Evolutionary conservation across 345 rosid species (phyloP).

Genomic region (Atalantia buxifolia): DNA sequence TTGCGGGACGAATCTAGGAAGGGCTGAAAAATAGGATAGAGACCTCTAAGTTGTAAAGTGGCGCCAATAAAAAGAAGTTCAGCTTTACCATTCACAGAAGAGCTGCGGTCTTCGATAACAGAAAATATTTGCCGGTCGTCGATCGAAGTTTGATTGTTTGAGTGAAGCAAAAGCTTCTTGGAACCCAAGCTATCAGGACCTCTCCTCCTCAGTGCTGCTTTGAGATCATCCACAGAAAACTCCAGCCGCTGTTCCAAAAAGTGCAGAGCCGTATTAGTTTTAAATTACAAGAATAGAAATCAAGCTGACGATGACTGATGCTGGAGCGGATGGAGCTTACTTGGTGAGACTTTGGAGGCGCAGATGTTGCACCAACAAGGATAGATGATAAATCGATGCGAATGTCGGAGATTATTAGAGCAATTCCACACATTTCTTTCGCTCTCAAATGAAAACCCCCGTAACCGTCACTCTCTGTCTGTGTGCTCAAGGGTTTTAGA

Average conservation of each 20-base stretch:
- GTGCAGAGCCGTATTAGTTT: background rate
- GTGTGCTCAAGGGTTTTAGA: background rate
- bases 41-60: conserved; percentile 79
- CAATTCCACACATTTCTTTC: conserved; percentile 76
- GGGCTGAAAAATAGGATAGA: conserved; percentile 52
- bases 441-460: background rate
- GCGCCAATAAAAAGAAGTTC: conserved; percentile 68
- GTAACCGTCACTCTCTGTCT: background rate
- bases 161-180: conserved; percentile 45
- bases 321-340: conserved; percentile 13
- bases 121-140: conserved; percentile 19
- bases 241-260: conserved; percentile 24
- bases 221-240: conserved; percentile 56
- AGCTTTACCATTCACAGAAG: conserved; percentile 14
- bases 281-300: too few relatives aligned
- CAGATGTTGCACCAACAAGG: conserved; percentile 18
- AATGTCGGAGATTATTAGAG: conserved; percentile 52
- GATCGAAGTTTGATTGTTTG: conserved; percentile 6
- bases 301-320: background rate
- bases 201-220: conserved; percentile 49
- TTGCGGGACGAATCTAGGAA: conserved; percentile 56
- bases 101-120: conserved; percentile 20
- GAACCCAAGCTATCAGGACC: conserved; percentile 74
- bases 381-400: conserved; percentile 40
- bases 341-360: conserved; percentile 18